Evolutionary conservation across 2,329 filamentous ascomycete genomes (phyloP), one percentile per base, ranked within the genome.

Genomic region (Phaeophleospora eucalypticola): DNA sequence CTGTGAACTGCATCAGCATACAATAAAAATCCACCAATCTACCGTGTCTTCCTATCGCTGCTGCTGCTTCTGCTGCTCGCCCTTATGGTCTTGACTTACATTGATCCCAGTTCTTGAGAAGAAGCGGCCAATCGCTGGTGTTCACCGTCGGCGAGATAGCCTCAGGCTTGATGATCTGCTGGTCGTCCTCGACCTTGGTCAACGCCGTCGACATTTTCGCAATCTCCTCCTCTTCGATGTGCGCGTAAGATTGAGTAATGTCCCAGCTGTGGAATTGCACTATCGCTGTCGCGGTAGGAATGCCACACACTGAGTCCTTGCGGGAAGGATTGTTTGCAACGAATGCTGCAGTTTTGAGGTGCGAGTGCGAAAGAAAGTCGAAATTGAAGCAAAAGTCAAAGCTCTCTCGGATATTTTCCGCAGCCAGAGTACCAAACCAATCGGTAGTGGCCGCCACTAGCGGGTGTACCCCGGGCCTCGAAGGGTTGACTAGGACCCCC

Each of bases 71-170:
- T 29, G 29, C 18, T 21, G 44, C 37, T 36, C 17, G 21, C 18
- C n/a, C n/a, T n/a, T n/a, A n/a, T n/a, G n/a, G n/a, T n/a, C n/a
- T n/a, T n/a, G n/a, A 50, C 53, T 52, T 80, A 93, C 89, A 77
- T 68, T 90, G 87, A 71, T 89, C 87, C 75, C 94, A 97, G 76
- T 96, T 95, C 78, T 95, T 95, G 65, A 97, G 80, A 63, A 97
- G 79, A 64, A 97, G 78, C 63, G 93, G 93, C 89, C 89, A 96
- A 69, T 83, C 80, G 76, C 85, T 90, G 61, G 88, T 94, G 72
- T 94, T 84, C 63, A 94, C 77, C 51, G 82, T 75, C 58, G 89
- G 87, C 63, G 84, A 82, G 58, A 80, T 76, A 63, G 86, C 83
- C 77, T 94, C 84, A 46, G 93, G 93, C 82, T 96, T 95, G 77